Evolutionary conservation across 1,284 basidiomycete genomes (phyloP), one percentile per base, ranked within the genome.

Genomic region (Irpex lacteus): DNA sequence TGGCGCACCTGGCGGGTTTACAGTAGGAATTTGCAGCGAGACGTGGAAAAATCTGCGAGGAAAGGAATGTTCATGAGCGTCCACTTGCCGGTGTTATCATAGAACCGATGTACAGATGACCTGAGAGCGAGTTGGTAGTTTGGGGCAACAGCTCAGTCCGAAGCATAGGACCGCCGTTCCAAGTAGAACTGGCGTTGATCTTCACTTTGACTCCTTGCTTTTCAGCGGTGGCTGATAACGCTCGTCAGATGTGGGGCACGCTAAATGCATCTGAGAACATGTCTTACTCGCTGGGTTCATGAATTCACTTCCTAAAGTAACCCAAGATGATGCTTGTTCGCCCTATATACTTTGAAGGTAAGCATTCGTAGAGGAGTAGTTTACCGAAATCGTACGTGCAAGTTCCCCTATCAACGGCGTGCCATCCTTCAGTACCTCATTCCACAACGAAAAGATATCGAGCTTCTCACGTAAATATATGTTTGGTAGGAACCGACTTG

Each of bases 161-260:
- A n/a, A 72, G 69, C 71, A 70, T 71, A 19, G 69, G 70, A 34
- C 71, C 71, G 18, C 70, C 70, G 58, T 72, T 72, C 71, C 71
- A 72, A 15, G 69, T 69, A 52, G 70, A 72, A 9, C 63, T 59
- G 50, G 65, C 66, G 59, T 70, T 69, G 52, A 72, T 69, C 60
- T 71, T 72, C 26, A 72, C 67, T 61, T 71, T 71, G 44, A 71
- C 67, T 21, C 71, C 70, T 58, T 71, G 71, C 54, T 68, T 69
- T 64, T 70, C 71, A 40, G 56, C 64, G 47, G 60, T 65, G 9
- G 69, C 69, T 70, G 4, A 15, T 44, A 26, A 4, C 26, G 40
- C 40, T 4, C 2, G 15, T 44, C 40, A 44, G 40, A 44, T 9
- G 4, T 15, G 8, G 8, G 40, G 8, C 18, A 18, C 18, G 5